Base-by-base conservation (phyloP, 2,329 filamentous ascomycete species). In the Sporothrix brunneoviolacea region DNA sequence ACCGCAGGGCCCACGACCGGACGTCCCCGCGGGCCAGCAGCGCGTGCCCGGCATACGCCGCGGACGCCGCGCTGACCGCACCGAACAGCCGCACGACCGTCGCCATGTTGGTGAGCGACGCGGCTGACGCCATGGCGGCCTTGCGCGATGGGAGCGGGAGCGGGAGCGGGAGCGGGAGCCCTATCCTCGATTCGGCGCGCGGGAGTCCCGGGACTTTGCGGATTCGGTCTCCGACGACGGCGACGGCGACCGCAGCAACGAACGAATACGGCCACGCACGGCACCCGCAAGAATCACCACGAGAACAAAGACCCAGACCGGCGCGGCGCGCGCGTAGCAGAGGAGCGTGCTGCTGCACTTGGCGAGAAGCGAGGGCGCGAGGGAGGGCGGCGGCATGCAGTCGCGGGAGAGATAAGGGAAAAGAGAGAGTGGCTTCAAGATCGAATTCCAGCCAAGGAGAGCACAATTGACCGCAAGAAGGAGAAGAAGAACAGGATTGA, bases 1-100 rank as follows among this genome's bases (percentile, higher is more conserved):
- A 80, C 24, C 65, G 57, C 47, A 63, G 61, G 10, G 72, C 53
- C 19, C 69, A 53, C 2, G 55, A 55, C 15, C 58, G 56, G 65
- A 72, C 73, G 58, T 77, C 65, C 52, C 73, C 60, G 51, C 69
- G 68, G 27, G 35, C 18, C 52, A 68, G 70, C 3, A 72, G 68
- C 4, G 57, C 57, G 53, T 64, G 60, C 35, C 61, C 62, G 2
- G 69, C 71, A 58, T 77, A 79, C 16, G 70, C 74, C 16, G 70
- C 59, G 1, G 68, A 68, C 7, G 68, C 72, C 2, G 70, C 55
- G 13, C 62, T 61, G 13, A 71, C 60, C 1, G 75, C 72, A 44
- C 72, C 52, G 36, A 77, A 58, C 36, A 73, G 61, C 22, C 72
- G 70, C 39, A 68, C 60, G 54, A 68, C 55, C 46, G 67, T 58